Percentiles rank a stretch among this genome's conserved stretches.
Conservation (phyloP, 2,329 filamentous ascomycete species). For the Pseudogymnoascus sp. region DNA sequence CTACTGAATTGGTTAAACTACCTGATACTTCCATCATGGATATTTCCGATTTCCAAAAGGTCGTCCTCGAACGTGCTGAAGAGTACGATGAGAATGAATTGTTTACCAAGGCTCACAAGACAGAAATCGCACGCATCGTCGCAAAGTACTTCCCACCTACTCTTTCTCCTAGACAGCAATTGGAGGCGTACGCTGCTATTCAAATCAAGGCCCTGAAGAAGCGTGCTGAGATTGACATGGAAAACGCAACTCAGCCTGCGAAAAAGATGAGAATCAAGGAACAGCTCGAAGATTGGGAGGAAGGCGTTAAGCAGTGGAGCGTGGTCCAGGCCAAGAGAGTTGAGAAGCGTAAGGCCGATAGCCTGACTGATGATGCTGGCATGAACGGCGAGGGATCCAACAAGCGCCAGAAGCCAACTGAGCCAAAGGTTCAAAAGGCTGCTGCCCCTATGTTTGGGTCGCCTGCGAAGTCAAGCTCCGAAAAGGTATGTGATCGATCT, state of each 20-base stretch:
- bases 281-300: not conserved
- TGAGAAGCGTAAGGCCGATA: constrained; percentile 18
- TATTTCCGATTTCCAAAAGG: not conserved
- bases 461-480: not conserved
- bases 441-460: not conserved
- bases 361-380: constrained; percentile 14
- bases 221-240: not conserved
- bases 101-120: not conserved
- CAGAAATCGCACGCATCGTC: not conserved
- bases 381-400: constrained; percentile 18
- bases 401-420: constrained; percentile 17
- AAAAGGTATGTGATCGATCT: not conserved
- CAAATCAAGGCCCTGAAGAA: not conserved
- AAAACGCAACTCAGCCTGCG: not conserved
- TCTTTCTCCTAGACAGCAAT: not conserved
- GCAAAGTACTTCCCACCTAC: not conserved
- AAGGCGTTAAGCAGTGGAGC: not conserved
- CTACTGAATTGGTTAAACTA: not conserved
- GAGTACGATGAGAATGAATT: not conserved
- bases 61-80: not conserved
- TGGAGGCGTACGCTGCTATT: not conserved
- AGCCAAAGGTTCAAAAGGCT: not conserved
- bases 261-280: constrained; percentile 4
- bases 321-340: not conserved
- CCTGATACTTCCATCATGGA: not conserved